Conservation (phyloP, 164 flowering plant species). For the Stephania yunnanensis region DNA sequence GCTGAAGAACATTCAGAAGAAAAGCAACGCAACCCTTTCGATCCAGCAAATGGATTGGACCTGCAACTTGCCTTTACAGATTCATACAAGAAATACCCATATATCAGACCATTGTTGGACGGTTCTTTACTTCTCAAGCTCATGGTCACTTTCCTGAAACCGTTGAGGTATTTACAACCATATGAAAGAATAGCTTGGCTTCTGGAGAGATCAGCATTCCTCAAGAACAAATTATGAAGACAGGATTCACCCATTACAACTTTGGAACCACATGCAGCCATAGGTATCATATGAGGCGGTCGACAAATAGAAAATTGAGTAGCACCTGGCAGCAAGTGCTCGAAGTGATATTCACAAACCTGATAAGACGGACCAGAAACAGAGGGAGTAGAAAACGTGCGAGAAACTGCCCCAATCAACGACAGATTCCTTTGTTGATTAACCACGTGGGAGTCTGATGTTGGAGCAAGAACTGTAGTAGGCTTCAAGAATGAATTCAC, state of each 20-base stretch:
- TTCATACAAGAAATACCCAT: conserved; percentile 39
- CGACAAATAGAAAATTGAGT: conserved; percentile 12
- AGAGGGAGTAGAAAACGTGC: conserved; percentile 70
- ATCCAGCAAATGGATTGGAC: conserved; percentile 12
- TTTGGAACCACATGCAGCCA: conserved; percentile 46
- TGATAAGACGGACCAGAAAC: conserved; percentile 73
- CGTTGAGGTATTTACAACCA: conserved; percentile 24
- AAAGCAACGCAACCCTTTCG: conserved; percentile 27
- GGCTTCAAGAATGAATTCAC: conserved; percentile 32
- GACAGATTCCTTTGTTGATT: conserved; percentile 46
- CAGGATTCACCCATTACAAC: conserved; percentile 36
- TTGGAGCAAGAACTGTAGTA: conserved; percentile 34
- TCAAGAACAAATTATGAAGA: conserved; percentile 30
- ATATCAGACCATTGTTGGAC: conserved; percentile 18
- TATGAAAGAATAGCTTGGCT: conserved; percentile 37
- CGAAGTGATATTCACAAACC: conserved; percentile 62
- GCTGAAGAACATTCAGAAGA: conserved; percentile 31
- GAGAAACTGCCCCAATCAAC: conserved; percentile 63
- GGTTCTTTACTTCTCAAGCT: conserved; percentile 35
- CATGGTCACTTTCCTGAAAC: conserved; percentile 40
- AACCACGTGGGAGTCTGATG: conserved; percentile 35
- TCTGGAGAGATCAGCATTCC: conserved; percentile 26
- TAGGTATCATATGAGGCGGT: conserved; percentile 22
- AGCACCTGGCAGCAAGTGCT: conserved; percentile 31
- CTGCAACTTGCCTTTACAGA: conserved; percentile 17